A percentile compares a stretch with the other conserved stretches of the same genome.
phyloP scores from a whole-genome alignment of 192 early-diverging fungal genomes.

The Podila verticillata region DNA sequence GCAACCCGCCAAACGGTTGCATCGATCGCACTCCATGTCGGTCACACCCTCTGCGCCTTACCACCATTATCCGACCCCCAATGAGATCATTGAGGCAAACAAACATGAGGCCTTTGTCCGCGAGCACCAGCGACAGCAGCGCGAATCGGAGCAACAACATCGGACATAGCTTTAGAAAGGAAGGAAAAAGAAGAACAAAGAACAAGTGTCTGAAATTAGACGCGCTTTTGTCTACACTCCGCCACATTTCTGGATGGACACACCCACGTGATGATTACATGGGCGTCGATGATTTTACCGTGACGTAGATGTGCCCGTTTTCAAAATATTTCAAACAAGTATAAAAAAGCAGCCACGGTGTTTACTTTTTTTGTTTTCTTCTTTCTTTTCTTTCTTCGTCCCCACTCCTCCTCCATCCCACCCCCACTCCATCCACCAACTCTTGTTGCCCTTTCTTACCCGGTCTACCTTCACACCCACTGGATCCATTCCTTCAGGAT shows the following conservation, averaged over 20 bases:
- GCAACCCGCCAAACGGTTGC: neutral
- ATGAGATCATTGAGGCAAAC: slow-evolving; percentile 14
- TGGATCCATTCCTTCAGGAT: neutral
- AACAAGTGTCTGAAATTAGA: neutral
- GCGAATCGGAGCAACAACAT: slow-evolving; percentile 1
- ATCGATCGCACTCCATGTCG: neutral
- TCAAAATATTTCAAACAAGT: neutral
- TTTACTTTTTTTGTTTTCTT: slow-evolving; percentile 9
- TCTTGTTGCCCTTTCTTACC: neutral
- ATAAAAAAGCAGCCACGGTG: neutral
- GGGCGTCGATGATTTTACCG: too few species aligned
- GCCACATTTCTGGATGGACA: too few species aligned
- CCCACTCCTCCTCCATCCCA: neutral
- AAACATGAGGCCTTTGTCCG: slow-evolving; percentile 25
- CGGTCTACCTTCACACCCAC: neutral
- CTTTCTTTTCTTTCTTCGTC: slow-evolving; percentile 6
- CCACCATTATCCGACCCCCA: neutral
- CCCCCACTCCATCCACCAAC: neutral
- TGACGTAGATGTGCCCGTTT: too few species aligned
- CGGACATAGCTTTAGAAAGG: neutral
- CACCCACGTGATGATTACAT: too few species aligned
- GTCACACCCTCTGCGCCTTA: neutral
- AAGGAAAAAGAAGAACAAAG: neutral
- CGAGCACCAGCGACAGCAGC: slow-evolving; percentile 26
- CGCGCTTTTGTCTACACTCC: neutral